Evolutionary conservation across 164 flowering plant species (phyloP), one percentile per base, ranked within the genome.

Genomic region (Nymphaea colorata): DNA sequence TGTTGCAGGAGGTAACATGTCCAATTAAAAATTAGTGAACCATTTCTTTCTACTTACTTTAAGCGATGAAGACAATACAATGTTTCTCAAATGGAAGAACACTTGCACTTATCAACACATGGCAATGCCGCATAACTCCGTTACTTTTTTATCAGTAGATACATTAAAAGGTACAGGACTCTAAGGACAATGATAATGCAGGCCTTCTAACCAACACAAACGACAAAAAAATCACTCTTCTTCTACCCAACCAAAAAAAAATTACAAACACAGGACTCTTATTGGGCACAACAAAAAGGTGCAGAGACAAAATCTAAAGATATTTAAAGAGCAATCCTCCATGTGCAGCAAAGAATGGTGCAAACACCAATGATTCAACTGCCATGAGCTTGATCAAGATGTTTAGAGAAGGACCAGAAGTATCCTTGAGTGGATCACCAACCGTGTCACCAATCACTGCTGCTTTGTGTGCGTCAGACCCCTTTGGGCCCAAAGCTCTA

Each of bases 351-450:
- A 76, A 76, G 64, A 76, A 76, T 14, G 78, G 78, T 12, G 78
- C 78, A 69, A 76, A 76, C 5, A 76, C 78, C n/a, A 76, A 65
- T 4, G 78, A 76, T 67, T 76, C 78, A 4, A 76, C 78, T 0
- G 77, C 77, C 78, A 75, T 75, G 66, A 75, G 78, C 70, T 76
- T 76, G 68, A 73, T 73, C 59, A 76, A 67, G 65, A 76, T 76
- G 71, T 76, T 76, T 57, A 76, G 76, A 4, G 79, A 76, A n/a
- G 79, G 79, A 2, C 79, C 79, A 62, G 79, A 76, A n/a, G 78
- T 76, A 65, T 76, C 78, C 75, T 76, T 75, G 16, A 76, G 75
- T 2, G 78, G 78, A 57, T 73, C 79, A 6, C 79, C 79, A 43
- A 76, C 70, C 1, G 79, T 76, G 71, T 76, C 79, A 11, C 79